Evolutionary conservation across 1,284 basidiomycete genomes (phyloP).

Genomic region (Cutaneotrichosporon sp.): DNA sequence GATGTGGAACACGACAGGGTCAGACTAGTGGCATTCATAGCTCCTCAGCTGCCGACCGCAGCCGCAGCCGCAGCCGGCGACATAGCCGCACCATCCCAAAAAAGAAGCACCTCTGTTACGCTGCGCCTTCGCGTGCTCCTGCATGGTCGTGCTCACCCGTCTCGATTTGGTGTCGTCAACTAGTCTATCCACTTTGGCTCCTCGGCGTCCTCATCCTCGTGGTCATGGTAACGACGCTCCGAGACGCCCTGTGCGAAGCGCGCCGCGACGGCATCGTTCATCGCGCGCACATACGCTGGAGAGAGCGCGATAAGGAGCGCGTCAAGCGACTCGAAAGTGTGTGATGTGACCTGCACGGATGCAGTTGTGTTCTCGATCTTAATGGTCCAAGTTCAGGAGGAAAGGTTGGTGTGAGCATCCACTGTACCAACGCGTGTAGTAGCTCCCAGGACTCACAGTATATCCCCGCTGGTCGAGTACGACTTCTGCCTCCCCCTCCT

Average conservation of each 20-base stretch:
- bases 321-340: constrained; percentile 44
- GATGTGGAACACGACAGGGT: background rate
- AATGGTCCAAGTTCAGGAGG: background rate
- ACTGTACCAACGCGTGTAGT: too few species aligned
- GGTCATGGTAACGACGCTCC: constrained; percentile 16
- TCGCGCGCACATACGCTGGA: constrained; percentile 40
- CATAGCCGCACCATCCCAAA: background rate
- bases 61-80: background rate
- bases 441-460: constrained; percentile 32
- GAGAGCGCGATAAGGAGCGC: constrained; percentile 44
- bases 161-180: background rate
- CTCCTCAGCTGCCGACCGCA: background rate
- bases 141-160: background rate
- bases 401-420: background rate
- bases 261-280: constrained; percentile 39
- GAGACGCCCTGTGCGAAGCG: constrained; percentile 31
- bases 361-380: constrained; percentile 23
- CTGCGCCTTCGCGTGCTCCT: background rate
- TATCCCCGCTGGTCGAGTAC: constrained; percentile 39
- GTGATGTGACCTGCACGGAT: constrained; percentile 11
- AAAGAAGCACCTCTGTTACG: background rate
- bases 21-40: too few species aligned
- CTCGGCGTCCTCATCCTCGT: constrained; percentile 10
- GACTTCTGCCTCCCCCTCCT: constrained; percentile 29
- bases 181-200: constrained; percentile 28